Base-by-base conservation (phyloP, 2,329 filamentous ascomycete genomes). In the Geosmithia putterillii region DNA sequence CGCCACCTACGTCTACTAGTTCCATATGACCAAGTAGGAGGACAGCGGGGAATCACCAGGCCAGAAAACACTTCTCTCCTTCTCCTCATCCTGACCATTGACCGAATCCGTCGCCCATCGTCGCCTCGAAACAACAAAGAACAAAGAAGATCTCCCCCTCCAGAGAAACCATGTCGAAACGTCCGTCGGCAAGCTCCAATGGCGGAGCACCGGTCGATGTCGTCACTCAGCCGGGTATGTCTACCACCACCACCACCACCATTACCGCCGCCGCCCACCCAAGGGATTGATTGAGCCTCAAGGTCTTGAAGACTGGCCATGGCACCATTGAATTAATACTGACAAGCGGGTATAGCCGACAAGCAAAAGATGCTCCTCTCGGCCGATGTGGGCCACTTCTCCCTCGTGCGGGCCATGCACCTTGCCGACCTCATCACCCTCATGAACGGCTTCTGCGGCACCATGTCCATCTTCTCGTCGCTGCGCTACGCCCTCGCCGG, bases 381-480 rank as follows among this genome's bases (percentile, higher is more conserved):
- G 44, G 70, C 76, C 49, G 74, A 86, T 49, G 74, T 74, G 7
- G 81, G 83, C 35, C 85, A 89, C 67, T 89, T 89, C 63, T 79
- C 76, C 37, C 69, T 82, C 48, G 65, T 82, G 39, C 70, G 72
- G 46, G 78, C 78, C 44, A 74, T 92, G 60, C 81, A 95, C 61
- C 71, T 94, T 57, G 81, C 89, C 50, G 78, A 94, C 64, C 70
- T 88, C 54, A 86, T 95, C 65, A 89, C 87, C 23, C 78, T 90
- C 63, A 63, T 90, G 61, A 85, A 94, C 61, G 75, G 86, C 50
- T 84, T 88, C 63, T 92, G 86, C 65, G 86, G 86, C 50, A 79
- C 95, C 62, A 90, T 95, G 83, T 95, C 90, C 59, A 78, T 98
- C 58, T 89, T 96, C 67, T 89, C 88, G 39, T 95, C 88, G 20